phyloP scores from a whole-genome alignment of 176 grass and related monocot genomes.

The Olyra latifolia region DNA sequence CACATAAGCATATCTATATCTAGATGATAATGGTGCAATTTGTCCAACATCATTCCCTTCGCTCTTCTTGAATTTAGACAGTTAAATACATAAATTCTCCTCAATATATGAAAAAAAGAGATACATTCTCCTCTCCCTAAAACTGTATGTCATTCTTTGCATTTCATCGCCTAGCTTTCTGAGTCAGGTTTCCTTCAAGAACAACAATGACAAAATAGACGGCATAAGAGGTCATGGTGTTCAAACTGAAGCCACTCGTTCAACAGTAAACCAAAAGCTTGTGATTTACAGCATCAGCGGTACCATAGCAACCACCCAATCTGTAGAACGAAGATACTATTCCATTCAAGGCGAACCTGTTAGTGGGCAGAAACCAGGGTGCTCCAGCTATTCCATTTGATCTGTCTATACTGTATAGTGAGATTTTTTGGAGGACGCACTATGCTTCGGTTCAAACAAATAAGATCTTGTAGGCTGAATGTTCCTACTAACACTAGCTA shows the following conservation, averaged over 20 bases:
- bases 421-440: not conserved
- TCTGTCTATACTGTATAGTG: not conserved
- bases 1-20: not conserved
- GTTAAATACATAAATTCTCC: not conserved
- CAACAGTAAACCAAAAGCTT: not conserved
- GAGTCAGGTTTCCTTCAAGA: not conserved
- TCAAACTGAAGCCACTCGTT: not conserved
- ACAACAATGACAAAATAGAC: not conserved
- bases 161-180: not conserved
- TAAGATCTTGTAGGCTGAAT: constrained; percentile 23
- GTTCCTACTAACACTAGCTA: constrained; percentile 34
- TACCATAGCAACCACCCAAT: not conserved
- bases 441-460: constrained; percentile 9
- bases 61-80: not conserved
- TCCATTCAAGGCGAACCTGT: not conserved
- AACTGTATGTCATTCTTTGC: not conserved
- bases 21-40: not conserved
- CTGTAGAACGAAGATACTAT: constrained; percentile 2
- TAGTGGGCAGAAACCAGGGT: not conserved
- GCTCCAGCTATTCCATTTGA: not conserved
- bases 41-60: not conserved
- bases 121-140: not conserved
- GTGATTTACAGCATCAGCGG: not conserved
- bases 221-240: not conserved
- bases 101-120: not conserved